Conservation (phyloP, 2,329 filamentous ascomycete species). For the Fusarium sublunatum region DNA sequence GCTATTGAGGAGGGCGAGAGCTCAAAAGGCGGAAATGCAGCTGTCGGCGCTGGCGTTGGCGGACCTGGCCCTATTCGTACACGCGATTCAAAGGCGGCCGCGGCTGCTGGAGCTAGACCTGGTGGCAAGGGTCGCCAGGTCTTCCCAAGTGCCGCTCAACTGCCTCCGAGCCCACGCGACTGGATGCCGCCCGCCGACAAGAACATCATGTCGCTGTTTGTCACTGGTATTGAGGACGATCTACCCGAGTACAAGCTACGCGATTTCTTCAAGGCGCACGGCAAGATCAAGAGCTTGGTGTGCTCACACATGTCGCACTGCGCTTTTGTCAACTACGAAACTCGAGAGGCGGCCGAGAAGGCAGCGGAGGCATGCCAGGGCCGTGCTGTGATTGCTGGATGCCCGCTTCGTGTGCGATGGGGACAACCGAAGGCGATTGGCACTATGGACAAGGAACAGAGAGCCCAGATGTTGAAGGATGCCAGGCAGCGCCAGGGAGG, state of each 20-base stretch:
- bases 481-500: constrained; percentile 59
- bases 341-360: constrained; percentile 83
- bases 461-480: constrained; percentile 82
- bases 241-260: constrained; percentile 91
- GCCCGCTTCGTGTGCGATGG: constrained; percentile 91
- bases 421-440: constrained; percentile 92
- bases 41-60: constrained; percentile 67
- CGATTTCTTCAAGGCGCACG: constrained; percentile 88
- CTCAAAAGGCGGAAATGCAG: constrained; percentile 59
- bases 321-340: constrained; percentile 94
- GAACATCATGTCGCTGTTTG: constrained; percentile 91
- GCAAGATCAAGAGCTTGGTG: constrained; percentile 90
- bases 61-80: constrained; percentile 84
- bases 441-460: constrained; percentile 87
- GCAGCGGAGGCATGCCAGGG: constrained; percentile 89
- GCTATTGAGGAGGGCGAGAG: constrained; percentile 67
- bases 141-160: constrained; percentile 76
- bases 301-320: constrained; percentile 98
- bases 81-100: constrained; percentile 68
- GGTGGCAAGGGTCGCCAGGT: constrained; percentile 61
- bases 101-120: constrained; percentile 60
- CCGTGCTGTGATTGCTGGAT: constrained; percentile 88
- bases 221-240: constrained; percentile 96
- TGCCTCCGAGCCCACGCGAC: constrained; percentile 85
- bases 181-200: constrained; percentile 85